Percentiles rank a stretch among this genome's conserved stretches.
phyloP scores from a whole-genome alignment of 768 basidiomycete genomes.

The Macrolepiota dolichaula region DNA sequence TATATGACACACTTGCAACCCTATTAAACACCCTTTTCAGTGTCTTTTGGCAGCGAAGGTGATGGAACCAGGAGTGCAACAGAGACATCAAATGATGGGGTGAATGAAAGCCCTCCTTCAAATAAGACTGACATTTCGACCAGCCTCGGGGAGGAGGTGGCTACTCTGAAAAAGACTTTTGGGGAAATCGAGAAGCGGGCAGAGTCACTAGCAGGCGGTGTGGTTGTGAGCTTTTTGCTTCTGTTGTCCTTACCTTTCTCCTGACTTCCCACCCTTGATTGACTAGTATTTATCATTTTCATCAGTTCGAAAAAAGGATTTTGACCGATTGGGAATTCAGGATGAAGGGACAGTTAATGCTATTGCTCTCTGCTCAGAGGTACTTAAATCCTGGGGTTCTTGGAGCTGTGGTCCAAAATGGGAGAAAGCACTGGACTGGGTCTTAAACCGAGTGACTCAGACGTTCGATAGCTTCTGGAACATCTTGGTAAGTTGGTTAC shows the following conservation, averaged over 20 bases:
- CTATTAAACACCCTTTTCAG: too few species aligned
- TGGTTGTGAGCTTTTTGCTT: background rate
- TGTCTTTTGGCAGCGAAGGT: too few species aligned
- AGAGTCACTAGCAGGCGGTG: background rate
- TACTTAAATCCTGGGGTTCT: background rate
- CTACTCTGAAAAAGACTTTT: background rate
- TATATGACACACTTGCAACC: background rate
- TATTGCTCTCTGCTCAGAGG: background rate
- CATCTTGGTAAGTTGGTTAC: background rate
- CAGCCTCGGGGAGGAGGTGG: background rate
- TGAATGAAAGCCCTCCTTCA: too few species aligned
- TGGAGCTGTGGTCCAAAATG: background rate
- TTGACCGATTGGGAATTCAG: background rate
- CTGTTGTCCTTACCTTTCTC: background rate
- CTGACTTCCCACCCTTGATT: background rate
- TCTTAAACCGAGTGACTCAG: background rate
- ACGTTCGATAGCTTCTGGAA: background rate
- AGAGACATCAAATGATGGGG: background rate
- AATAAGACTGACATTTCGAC: background rate
- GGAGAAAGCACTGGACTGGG: background rate
- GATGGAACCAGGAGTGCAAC: too few species aligned
- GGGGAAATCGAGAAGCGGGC: background rate
- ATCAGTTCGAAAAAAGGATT: background rate
- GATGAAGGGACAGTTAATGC: background rate
- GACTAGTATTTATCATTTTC: background rate